Evolutionary conservation across 2,329 filamentous ascomycete genomes (phyloP), one percentile per base, ranked within the genome.

Genomic region (Clarireedia monteithiana): DNA sequence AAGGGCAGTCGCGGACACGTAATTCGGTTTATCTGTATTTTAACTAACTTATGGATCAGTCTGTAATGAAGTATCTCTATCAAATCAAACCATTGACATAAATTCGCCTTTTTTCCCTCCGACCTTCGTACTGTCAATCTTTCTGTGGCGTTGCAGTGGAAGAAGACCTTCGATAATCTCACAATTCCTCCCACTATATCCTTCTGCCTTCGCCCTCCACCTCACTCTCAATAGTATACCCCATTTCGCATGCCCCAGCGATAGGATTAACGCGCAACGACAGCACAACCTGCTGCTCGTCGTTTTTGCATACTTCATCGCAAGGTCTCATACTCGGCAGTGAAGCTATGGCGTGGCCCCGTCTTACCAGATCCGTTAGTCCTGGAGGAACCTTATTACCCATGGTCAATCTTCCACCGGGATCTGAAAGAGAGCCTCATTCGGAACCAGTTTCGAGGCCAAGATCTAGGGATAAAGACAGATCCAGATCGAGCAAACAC

Each of bases 271-370:
- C 47, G 20, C 49, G 42, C 30, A 55, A 63, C 67, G 67, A 67
- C 67, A 67, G 67, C 67, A 62, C 57, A 49, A 49, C 53, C 59
- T 66, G 68, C 66, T 69, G 67, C 58, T 68, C 64, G 64, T 64
- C 45, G 34, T 6, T 17, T 44, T 27, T 17, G 40, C 30, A 47
- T 10, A 34, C 12, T 34, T 6, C 23, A 46, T 6, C 42, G 15
- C 23, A 26, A 27, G 42, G n/a, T 26, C 30, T 15, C 9, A 52
- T 40, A 47, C 34, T 46, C 54, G 47, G 14, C 46, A 24, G 30
- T 42, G 47, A 59, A 55, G 58, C 50, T 20, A 69, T 70, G 67
- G 57, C 63, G 50, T 69, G 66, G 67, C 63, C 67, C 55, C 63
- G 61, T 51, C 53, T 67, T 46, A 62, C 64, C 42, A 61, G 64